Evolutionary conservation across 768 basidiomycete genomes (phyloP).

Genomic region (Coprinellus micaceus): DNA sequence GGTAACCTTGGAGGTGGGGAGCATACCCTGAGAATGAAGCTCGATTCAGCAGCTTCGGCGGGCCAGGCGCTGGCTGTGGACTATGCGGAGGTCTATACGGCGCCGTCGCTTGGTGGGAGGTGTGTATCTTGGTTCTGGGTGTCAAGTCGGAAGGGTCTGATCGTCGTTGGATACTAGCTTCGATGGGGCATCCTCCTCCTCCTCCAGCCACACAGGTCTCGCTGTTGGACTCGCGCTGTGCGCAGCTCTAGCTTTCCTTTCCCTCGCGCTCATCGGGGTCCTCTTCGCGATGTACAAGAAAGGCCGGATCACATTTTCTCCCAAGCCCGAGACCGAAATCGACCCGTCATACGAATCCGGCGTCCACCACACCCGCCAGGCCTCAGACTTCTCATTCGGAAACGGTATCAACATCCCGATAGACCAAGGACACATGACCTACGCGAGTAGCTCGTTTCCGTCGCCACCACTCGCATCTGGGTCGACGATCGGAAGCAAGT

Average conservation of each 20-base stretch:
- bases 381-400: too few relatives aligned
- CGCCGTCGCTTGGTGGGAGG: conserved; percentile 21
- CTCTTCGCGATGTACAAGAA: conserved; percentile 3
- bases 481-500: too few relatives aligned
- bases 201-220: not conserved
- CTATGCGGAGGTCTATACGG: conserved; percentile 21
- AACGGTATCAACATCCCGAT: too few relatives aligned
- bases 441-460: too few relatives aligned
- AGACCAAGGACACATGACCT: too few relatives aligned
- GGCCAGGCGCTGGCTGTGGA: conserved; percentile 17
- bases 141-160: not conserved
- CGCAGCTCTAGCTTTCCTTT: conserved; percentile 6
- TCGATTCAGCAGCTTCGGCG: not conserved
- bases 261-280: conserved; percentile 4
- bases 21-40: conserved; percentile 13
- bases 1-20: conserved; percentile 16
- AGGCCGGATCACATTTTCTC: not conserved
- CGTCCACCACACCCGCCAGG: too few relatives aligned
- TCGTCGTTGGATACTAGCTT: conserved; percentile 1
- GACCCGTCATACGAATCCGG: too few relatives aligned
- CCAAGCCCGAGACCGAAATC: not conserved
- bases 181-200: not conserved
- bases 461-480: too few relatives aligned
- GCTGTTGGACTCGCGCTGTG: conserved; percentile 14
- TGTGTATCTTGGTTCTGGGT: conserved; percentile 5